Evolutionary conservation across 164 flowering plant species (phyloP).

Genomic region (Vitis riparia): DNA sequence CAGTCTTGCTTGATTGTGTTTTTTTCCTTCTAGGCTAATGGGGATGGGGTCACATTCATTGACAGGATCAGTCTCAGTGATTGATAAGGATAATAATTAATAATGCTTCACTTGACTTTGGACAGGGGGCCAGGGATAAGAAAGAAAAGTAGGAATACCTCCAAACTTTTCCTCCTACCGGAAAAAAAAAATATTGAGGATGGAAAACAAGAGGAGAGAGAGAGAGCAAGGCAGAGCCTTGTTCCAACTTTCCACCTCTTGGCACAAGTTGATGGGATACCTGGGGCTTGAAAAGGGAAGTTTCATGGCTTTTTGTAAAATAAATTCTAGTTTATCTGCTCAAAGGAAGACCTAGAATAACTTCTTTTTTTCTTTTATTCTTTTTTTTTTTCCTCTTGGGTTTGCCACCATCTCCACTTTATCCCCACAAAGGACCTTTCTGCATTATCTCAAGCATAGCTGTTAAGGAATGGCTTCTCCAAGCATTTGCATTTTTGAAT

Average conservation of each 20-base stretch:
- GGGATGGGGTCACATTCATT: too few relatives aligned
- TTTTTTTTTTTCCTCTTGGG: background rate
- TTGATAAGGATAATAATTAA: too few relatives aligned
- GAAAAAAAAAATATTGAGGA: too few relatives aligned
- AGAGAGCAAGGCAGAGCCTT: background rate
- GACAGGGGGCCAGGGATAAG: too few relatives aligned
- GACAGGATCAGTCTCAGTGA: too few relatives aligned
- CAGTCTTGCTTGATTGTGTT: background rate
- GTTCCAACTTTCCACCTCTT: slow-evolving; percentile 12
- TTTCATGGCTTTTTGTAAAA: slow-evolving; percentile 11
- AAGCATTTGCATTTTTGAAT: slow-evolving; percentile 14
- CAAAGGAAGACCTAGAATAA: slow-evolving; percentile 12
- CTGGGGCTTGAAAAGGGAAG: slow-evolving; percentile 18
- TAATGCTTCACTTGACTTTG: too few relatives aligned
- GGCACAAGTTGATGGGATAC: slow-evolving; percentile 2
- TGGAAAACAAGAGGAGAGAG: too few relatives aligned
- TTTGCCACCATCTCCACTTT: slow-evolving; percentile 1
- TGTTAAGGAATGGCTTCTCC: slow-evolving; percentile 10
- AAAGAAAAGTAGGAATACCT: too few relatives aligned
- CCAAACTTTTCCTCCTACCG: too few relatives aligned
- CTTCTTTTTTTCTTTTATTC: background rate
- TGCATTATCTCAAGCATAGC: slow-evolving; percentile 2
- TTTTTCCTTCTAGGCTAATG: background rate
- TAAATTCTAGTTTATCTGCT: slow-evolving; percentile 16
- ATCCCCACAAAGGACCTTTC: background rate